A percentile compares a stretch with the other conserved stretches of the same genome.
phyloP scores from a whole-genome alignment of 2,329 filamentous ascomycete genomes.

The Sclerotinia sclerotiorum region DNA sequence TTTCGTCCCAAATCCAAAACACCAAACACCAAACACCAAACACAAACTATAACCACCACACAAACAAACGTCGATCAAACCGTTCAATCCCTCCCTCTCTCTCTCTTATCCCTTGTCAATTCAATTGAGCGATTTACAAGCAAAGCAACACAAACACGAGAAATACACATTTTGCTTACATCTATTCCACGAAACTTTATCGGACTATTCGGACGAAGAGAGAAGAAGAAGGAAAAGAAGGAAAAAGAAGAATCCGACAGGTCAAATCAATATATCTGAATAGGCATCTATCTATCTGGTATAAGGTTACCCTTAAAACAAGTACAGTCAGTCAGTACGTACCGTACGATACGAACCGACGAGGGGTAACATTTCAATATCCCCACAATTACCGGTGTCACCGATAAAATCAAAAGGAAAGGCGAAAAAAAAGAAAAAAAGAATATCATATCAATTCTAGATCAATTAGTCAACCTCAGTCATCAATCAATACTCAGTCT shows the following conservation, averaged over 20 bases:
- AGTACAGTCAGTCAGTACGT: not conserved
- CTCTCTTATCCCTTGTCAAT: too few relatives aligned
- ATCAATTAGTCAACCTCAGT: not conserved
- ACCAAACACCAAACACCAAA: not conserved
- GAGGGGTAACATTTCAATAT: not conserved
- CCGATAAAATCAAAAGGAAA: not conserved
- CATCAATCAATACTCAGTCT: too few relatives aligned
- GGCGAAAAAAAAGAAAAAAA: not conserved
- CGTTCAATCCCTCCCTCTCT: too few relatives aligned
- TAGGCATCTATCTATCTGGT: too few relatives aligned
- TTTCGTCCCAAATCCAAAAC: not conserved
- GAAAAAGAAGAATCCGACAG: not conserved
- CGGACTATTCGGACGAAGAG: not conserved
- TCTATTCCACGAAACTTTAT: too few relatives aligned
- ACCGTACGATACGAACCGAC: not conserved
- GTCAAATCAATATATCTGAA: not conserved
- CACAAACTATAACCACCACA: too few relatives aligned
- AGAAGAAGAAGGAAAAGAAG: not conserved
- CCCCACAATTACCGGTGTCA: conserved; percentile 8
- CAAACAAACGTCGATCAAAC: too few relatives aligned
- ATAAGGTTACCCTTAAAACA: conserved; percentile 6
- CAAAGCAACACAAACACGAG: too few relatives aligned
- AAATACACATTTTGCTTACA: too few relatives aligned
- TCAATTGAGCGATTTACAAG: too few relatives aligned
- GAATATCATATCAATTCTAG: not conserved